phyloP scores from a whole-genome alignment of 441 rosid genomes.

The Omphalea diandra region DNA sequence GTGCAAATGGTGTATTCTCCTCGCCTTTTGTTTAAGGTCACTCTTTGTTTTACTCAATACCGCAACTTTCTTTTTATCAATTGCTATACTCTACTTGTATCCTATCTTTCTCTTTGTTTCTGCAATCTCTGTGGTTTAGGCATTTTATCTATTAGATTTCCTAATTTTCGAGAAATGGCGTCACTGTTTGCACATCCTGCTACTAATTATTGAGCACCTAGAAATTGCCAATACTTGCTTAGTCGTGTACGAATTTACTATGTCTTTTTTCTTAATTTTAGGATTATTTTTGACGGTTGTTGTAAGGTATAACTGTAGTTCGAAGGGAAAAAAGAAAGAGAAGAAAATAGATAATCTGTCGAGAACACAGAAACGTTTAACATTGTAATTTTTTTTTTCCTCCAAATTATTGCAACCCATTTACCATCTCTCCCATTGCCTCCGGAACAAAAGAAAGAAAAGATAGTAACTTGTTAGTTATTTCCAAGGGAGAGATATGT shows the following conservation, averaged over 20 bases:
- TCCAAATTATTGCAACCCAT: slow-evolving; percentile 1
- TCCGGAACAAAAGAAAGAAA: too few relatives aligned
- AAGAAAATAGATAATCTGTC: background rate
- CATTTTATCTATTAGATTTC: background rate
- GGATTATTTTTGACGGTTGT: background rate
- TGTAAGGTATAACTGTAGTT: background rate
- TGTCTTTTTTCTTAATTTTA: too few relatives aligned
- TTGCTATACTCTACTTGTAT: background rate
- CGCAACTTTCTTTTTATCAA: too few relatives aligned
- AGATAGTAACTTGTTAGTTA: too few relatives aligned
- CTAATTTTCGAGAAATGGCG: background rate
- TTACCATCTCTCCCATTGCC: background rate
- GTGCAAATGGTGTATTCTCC: slow-evolving; percentile 46
- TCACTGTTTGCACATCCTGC: background rate
- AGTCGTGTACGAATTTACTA: too few relatives aligned
- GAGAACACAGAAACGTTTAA: background rate
- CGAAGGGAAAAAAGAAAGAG: too few relatives aligned
- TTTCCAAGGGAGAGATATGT: slow-evolving; percentile 1
- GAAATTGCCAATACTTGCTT: too few relatives aligned
- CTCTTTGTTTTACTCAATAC: too few relatives aligned
- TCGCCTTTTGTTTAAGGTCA: slow-evolving; percentile 44
- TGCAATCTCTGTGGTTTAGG: background rate
- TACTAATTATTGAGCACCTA: too few relatives aligned
- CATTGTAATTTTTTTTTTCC: background rate
- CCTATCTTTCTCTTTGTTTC: background rate